Evolutionary conservation across 2,329 filamentous ascomycete genomes (phyloP).

Genomic region (Lecanicillium sp.): DNA sequence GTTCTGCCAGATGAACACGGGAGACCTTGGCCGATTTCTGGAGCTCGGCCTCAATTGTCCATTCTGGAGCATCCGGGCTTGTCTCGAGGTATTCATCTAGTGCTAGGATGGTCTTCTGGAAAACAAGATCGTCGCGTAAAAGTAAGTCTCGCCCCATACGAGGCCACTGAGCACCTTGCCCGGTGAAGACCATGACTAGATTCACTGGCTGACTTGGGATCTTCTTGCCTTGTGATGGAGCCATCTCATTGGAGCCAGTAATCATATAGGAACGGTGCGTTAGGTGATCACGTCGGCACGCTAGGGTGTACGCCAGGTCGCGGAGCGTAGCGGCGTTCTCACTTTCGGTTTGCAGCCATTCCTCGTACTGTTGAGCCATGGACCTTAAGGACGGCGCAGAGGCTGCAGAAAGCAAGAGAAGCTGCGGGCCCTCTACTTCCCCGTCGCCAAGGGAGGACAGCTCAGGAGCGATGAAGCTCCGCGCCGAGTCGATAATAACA

Average conservation of each 20-base stretch:
- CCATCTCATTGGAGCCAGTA: too few species aligned
- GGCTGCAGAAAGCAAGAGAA: neutral
- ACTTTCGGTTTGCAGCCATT: neutral
- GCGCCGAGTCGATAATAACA: constrained; percentile 11
- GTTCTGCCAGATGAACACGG: constrained; percentile 16
- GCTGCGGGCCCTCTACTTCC: neutral
- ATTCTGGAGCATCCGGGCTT: neutral
- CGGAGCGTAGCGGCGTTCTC: too few species aligned
- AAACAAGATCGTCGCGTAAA: neutral
- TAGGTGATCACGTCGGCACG: neutral
- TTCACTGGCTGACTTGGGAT: neutral
- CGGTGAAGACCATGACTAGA: neutral
- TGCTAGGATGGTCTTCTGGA: neutral
- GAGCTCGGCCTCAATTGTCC: constrained; percentile 1
- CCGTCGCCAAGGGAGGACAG: too few species aligned
- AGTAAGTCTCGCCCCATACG: constrained; percentile 2
- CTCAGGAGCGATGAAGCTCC: neutral
- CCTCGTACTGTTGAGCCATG: neutral
- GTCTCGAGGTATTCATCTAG: neutral
- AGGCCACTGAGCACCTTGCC: neutral
- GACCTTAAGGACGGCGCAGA: too few species aligned
- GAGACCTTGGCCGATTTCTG: neutral
- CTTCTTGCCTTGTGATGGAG: too few species aligned
- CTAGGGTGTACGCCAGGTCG: constrained; percentile 1
- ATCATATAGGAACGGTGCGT: neutral